A percentile compares a stretch with the other conserved stretches of the same genome.
These are phyloP conservation scores for Geranium rotundifolium DNA, from an alignment of 345 rosid species.

Conservation along the genomic window DNA sequence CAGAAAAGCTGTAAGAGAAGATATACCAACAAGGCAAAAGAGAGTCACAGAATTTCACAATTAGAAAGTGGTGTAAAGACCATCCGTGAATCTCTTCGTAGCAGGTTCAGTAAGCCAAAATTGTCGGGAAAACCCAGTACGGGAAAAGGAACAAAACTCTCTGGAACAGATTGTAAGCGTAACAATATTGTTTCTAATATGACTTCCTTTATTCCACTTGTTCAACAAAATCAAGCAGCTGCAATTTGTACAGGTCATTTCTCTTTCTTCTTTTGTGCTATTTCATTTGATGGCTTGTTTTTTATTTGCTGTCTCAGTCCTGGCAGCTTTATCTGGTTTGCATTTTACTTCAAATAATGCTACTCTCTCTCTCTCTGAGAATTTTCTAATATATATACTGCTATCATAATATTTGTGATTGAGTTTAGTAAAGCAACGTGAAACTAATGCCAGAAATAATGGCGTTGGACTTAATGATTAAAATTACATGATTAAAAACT, in stretches of 20 bases:
- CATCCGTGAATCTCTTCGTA: constrained; percentile 27
- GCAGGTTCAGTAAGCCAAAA: constrained; percentile 47
- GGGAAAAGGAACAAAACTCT: constrained; percentile 30
- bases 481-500: too few relatives aligned
- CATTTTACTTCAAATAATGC: not conserved
- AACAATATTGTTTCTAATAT: constrained; percentile 71
- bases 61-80: constrained; percentile 27
- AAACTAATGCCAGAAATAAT: not conserved
- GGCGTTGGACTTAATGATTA: too few relatives aligned
- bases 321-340: not conserved
- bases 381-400: too few relatives aligned
- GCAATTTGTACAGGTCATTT: constrained; percentile 46
- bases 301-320: not conserved
- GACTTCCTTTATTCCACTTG: constrained; percentile 70
- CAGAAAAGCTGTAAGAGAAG: constrained; percentile 38
- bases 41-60: constrained; percentile 21
- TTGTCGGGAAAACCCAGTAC: constrained; percentile 40
- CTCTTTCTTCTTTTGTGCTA: not conserved
- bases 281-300: not conserved
- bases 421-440: not conserved
- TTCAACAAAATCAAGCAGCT: constrained; percentile 67
- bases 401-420: not conserved
- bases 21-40: constrained; percentile 30
- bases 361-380: not conserved
- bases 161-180: constrained; percentile 36